A percentile compares a stretch with the other conserved stretches of the same genome.
Evolutionary conservation across 192 early-diverging fungal species (phyloP).

Genomic region (Backusella luteola): DNA sequence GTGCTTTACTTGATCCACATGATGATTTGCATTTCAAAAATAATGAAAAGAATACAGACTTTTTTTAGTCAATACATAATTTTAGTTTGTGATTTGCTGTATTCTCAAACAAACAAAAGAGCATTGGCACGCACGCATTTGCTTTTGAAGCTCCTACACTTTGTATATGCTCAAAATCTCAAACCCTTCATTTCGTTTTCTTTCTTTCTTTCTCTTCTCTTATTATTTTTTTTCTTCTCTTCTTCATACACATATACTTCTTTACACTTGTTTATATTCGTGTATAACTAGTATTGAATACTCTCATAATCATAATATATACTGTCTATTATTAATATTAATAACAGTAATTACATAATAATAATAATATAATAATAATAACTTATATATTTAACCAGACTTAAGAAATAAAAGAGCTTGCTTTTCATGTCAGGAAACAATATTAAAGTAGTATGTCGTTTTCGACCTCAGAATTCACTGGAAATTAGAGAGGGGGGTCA

Average conservation of each 20-base stretch:
- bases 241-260: background rate
- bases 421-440: constrained; percentile 68
- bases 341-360: background rate
- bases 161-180: background rate
- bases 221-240: background rate
- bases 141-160: background rate
- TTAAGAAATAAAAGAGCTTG: background rate
- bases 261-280: background rate
- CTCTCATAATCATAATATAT: background rate
- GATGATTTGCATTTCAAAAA: constrained; percentile 4
- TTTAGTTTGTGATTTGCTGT: background rate
- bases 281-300: background rate
- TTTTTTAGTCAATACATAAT: background rate
- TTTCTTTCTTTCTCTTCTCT: background rate
- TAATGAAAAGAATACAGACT: background rate
- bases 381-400: background rate
- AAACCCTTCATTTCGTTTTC: background rate
- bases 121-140: background rate
- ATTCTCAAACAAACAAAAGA: background rate
- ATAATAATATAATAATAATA: background rate
- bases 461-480: constrained; percentile 91
- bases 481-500: constrained; percentile 92
- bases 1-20: background rate
- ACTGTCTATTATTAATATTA: background rate
- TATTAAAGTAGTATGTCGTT: constrained; percentile 97